A percentile compares a stretch with the other conserved stretches of the same genome.
Conservation (phyloP, 345 rosid species). For the Melaleuca quinquenervia region DNA sequence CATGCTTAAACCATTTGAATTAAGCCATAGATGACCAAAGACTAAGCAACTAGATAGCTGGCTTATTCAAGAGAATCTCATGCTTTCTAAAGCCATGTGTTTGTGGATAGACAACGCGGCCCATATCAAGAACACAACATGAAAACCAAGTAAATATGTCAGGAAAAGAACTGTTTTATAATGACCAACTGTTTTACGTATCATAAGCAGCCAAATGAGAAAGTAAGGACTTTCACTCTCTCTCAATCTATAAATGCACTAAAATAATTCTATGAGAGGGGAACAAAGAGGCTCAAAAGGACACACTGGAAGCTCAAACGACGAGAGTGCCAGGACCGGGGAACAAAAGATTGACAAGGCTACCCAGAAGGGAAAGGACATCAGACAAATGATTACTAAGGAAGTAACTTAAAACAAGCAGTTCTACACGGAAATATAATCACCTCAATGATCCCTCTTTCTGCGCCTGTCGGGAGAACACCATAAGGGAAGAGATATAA, state of each 20-base stretch:
- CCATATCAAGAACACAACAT: background rate
- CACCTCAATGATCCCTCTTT: slow-evolving; percentile 96
- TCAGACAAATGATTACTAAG: background rate
- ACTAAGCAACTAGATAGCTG: background rate
- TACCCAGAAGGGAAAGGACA: background rate
- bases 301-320: background rate
- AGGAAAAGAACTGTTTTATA: background rate
- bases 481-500: slow-evolving; percentile 93
- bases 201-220: background rate
- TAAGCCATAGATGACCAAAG: background rate
- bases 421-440: background rate
- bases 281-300: background rate
- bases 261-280: background rate
- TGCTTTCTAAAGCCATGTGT: background rate
- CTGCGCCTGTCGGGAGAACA: slow-evolving; percentile 97
- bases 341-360: background rate
- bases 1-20: background rate
- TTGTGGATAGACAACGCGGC: background rate
- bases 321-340: background rate
- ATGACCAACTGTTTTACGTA: background rate
- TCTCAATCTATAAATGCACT: background rate
- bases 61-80: background rate
- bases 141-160: background rate
- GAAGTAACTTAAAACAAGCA: background rate
- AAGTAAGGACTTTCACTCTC: background rate